Conservation (phyloP, 345 rosid genomes). For the Populus ilicifolia region DNA sequence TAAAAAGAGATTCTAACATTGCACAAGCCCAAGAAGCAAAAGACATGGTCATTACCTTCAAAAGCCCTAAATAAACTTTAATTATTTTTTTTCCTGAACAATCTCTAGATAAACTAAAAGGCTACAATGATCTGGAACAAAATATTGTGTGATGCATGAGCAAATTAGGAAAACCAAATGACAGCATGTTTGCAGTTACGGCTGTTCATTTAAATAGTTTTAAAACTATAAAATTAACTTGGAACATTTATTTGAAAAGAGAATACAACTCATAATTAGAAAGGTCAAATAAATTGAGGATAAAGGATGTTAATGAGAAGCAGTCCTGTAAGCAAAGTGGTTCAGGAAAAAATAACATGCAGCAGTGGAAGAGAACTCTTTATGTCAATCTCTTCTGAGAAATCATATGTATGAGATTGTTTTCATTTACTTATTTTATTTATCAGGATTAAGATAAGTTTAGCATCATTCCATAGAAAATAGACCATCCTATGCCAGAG, state of each 20-base stretch:
- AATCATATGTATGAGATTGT: neutral
- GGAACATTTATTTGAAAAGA: neutral
- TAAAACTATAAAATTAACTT: neutral
- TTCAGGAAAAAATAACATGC: neutral
- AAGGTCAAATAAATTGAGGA: neutral
- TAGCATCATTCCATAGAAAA: neutral
- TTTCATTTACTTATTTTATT: neutral
- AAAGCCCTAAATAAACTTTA: neutral
- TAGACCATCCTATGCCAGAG: neutral
- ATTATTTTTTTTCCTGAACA: neutral
- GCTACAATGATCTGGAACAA: neutral
- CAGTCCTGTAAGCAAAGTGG: neutral
- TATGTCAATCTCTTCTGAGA: neutral
- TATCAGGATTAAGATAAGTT: neutral
- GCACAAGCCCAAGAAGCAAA: neutral
- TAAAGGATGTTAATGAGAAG: neutral
- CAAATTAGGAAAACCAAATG: neutral
- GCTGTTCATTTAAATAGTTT: neutral
- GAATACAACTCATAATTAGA: neutral
- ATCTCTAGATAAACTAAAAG: neutral
- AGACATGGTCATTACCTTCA: neutral
- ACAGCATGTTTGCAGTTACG: neutral
- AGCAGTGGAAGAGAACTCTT: neutral
- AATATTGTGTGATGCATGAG: neutral
- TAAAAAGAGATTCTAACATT: neutral